Evolutionary conservation across 805 yeast genomes (phyloP).

Genomic region (Wickerhamomyces mucosus): DNA sequence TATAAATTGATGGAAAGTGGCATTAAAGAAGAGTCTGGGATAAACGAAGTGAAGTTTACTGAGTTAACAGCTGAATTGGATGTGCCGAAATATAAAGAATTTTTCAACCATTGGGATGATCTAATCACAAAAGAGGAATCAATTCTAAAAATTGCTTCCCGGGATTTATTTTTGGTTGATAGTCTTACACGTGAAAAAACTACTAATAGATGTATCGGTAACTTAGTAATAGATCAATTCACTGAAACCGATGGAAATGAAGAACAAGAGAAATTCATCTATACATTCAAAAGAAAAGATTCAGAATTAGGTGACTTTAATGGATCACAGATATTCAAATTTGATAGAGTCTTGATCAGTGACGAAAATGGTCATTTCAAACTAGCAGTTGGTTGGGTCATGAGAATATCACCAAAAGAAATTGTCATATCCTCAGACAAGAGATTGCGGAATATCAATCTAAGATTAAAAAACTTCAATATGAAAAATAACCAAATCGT

Average conservation of each 20-base stretch:
- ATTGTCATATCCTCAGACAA: conserved; percentile 46
- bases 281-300: conserved; percentile 37
- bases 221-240: conserved; percentile 30
- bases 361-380: conserved; percentile 77
- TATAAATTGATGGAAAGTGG: conserved; percentile 56
- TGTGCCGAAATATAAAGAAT: conserved; percentile 35
- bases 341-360: conserved; percentile 65
- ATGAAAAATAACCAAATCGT: conserved; percentile 37
- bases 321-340: conserved; percentile 39
- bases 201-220: conserved; percentile 51
- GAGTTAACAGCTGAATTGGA: conserved; percentile 41
- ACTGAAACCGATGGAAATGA: conserved; percentile 14
- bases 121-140: conserved; percentile 69
- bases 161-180: conserved; percentile 50
- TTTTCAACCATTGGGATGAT: conserved; percentile 65
- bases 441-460: conserved; percentile 32
- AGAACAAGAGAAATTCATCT: conserved; percentile 25
- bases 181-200: conserved; percentile 47
- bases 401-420: conserved; percentile 29
- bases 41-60: conserved; percentile 37
- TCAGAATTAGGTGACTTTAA: conserved; percentile 8
- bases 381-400: conserved; percentile 53
- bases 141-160: conserved; percentile 37
- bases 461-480: conserved; percentile 31
- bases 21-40: conserved; percentile 41